These are phyloP conservation scores for Citrus sp. DNA, from an alignment of 345 rosid genomes.

Conservation along the genomic window DNA sequence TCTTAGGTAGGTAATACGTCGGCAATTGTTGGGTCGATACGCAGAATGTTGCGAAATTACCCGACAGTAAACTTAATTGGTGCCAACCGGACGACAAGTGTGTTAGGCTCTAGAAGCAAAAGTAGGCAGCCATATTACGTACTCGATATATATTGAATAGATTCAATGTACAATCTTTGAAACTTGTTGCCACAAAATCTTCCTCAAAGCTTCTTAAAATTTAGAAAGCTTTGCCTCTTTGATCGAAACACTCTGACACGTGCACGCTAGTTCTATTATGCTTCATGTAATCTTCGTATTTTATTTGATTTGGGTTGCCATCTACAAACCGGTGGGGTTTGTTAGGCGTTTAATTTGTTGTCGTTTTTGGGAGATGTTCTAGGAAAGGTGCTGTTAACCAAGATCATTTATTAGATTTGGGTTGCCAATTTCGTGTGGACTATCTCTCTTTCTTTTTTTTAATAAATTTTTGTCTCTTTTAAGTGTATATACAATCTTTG, in stretches of 20 bases:
- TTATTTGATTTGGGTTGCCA: not conserved
- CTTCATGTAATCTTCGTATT: not conserved
- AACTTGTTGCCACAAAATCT: slow-evolving; percentile 2
- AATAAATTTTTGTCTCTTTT: no score
- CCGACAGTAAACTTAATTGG: not conserved
- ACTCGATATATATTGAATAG: not conserved
- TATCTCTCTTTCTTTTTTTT: no score
- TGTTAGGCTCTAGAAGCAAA: not conserved
- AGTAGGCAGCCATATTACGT: not conserved
- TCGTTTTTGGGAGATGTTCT: not conserved
- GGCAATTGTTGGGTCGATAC: slow-evolving; percentile 1
- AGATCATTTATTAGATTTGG: no score
- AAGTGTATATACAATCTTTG: no score
- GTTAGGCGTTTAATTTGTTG: no score
- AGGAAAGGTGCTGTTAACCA: not conserved
- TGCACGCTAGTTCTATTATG: not conserved
- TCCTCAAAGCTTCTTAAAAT: not conserved
- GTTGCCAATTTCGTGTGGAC: no score
- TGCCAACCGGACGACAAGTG: not conserved
- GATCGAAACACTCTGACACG: not conserved
- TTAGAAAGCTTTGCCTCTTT: not conserved
- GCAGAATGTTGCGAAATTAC: slow-evolving; percentile 4
- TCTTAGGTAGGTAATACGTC: not conserved
- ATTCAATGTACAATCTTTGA: not conserved
- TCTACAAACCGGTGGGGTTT: no score